Evolutionary conservation across 1,284 basidiomycete species (phyloP).

Genomic region (Melampsora larici-populina): DNA sequence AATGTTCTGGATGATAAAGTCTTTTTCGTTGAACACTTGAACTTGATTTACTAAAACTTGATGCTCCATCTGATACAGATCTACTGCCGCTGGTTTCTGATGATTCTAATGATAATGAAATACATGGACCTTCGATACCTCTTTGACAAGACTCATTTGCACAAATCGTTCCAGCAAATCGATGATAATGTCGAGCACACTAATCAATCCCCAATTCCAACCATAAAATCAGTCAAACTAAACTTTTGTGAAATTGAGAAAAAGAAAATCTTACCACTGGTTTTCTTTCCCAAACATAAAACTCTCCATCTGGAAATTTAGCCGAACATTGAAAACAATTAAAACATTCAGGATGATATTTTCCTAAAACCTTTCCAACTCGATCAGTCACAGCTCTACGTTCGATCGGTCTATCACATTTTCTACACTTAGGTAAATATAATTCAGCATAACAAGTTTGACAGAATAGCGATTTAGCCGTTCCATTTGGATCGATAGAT

Average conservation of each 20-base stretch:
- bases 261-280: neutral
- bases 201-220: neutral
- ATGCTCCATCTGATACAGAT: conserved; percentile 45
- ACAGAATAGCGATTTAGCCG: conserved; percentile 45
- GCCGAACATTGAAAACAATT: conserved; percentile 49
- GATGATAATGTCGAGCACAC: conserved; percentile 51
- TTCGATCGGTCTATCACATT: conserved; percentile 49
- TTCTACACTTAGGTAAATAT: conserved; percentile 51
- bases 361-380: conserved; percentile 51
- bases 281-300: conserved; percentile 48
- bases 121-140: conserved; percentile 52
- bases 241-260: neutral
- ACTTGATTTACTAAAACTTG: neutral
- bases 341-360: conserved; percentile 49
- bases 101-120: conserved; percentile 48
- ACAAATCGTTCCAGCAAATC: conserved; percentile 49
- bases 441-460: conserved; percentile 49
- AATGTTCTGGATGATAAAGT: conserved; percentile 50
- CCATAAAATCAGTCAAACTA: neutral
- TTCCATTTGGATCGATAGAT: neutral
- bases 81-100: conserved; percentile 48
- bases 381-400: conserved; percentile 49
- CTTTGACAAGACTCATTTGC: conserved; percentile 44
- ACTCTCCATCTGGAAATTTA: conserved; percentile 49
- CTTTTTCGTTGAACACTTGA: too few species aligned